Percentiles rank a stretch among this genome's conserved stretches.
These are phyloP conservation scores for Glaciozyma martinii DNA, from an alignment of 768 basidiomycete genomes.

Conservation along the genomic window DNA sequence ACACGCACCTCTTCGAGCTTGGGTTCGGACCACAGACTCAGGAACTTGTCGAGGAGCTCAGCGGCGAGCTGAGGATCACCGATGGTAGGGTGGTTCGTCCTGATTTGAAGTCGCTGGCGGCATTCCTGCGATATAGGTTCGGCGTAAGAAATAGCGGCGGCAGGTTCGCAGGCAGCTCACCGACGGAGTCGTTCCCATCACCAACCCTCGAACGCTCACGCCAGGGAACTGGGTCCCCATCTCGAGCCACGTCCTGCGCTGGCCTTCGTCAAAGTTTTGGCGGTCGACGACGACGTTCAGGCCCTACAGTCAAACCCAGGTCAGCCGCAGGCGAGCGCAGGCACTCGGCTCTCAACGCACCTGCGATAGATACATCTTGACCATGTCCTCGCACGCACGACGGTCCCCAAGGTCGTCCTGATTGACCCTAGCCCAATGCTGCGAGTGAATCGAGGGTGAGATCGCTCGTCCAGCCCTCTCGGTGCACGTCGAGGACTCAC, in stretches of 20 bases:
- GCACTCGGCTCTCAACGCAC: not conserved
- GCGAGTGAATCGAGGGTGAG: not conserved
- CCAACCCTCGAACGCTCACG: slow-evolving; percentile 18
- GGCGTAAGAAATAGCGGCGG: not conserved
- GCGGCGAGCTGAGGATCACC: slow-evolving; percentile 17
- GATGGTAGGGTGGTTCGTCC: slow-evolving; percentile 24
- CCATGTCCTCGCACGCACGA: slow-evolving; percentile 15
- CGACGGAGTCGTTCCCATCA: slow-evolving; percentile 14
- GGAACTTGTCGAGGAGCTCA: slow-evolving; percentile 27
- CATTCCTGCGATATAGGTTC: slow-evolving; percentile 3
- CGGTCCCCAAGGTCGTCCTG: slow-evolving; percentile 30
- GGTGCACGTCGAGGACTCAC: not conserved
- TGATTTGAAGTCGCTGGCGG: slow-evolving; percentile 12
- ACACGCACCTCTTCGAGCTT: slow-evolving; percentile 15
- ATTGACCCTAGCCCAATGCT: slow-evolving; percentile 26
- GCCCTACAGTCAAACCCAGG: not conserved
- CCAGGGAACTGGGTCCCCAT: slow-evolving; percentile 17
- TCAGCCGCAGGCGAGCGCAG: not conserved
- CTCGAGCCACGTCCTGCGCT: slow-evolving; percentile 26
- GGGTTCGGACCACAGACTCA: slow-evolving; percentile 14
- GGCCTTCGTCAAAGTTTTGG: slow-evolving; percentile 27
- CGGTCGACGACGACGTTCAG: slow-evolving; percentile 24
- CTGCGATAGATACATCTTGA: not conserved
- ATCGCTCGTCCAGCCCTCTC: fast-evolving
- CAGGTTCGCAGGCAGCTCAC: not conserved